Evolutionary conservation across 2,329 filamentous ascomycete species (phyloP).

Genomic region (Dactylellina parvicollis): DNA sequence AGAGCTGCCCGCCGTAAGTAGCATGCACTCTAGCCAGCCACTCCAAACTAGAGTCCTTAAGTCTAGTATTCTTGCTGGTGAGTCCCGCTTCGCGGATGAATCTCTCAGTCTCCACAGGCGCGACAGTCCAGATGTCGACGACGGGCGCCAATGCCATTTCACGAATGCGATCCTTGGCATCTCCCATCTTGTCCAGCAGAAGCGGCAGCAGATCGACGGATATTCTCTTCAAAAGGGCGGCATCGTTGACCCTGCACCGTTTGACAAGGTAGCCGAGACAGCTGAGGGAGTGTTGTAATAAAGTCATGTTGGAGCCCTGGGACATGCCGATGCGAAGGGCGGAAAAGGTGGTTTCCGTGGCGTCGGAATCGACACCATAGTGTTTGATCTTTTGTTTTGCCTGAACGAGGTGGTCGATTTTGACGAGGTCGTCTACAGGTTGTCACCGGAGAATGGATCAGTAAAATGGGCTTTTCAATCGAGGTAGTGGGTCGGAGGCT

Average conservation of each 20-base stretch:
- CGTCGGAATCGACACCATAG: constrained; percentile 58
- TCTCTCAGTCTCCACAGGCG: constrained; percentile 78
- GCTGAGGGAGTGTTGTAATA: constrained; percentile 85
- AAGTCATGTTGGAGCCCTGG: constrained; percentile 75
- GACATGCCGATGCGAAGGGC: constrained; percentile 78
- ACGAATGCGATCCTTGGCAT: constrained; percentile 86
- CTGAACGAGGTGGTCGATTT: constrained; percentile 45
- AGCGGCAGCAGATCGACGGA: constrained; percentile 76
- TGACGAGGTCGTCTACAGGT: constrained; percentile 45
- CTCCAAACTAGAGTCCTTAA: constrained; percentile 84
- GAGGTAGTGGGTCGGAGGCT: constrained; percentile 23
- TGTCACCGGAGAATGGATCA: constrained; percentile 46
- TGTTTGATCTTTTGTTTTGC: constrained; percentile 52
- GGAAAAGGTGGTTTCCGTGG: constrained; percentile 80
- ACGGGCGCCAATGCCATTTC: constrained; percentile 78
- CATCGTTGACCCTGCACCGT: constrained; percentile 84
- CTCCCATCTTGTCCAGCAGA: constrained; percentile 84
- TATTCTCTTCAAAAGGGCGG: constrained; percentile 73
- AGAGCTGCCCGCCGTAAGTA: constrained; percentile 66
- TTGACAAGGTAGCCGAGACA: constrained; percentile 88
- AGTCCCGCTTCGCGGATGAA: constrained; percentile 81
- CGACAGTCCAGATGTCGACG: constrained; percentile 77
- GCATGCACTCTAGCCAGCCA: constrained; percentile 82
- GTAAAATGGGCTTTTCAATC: constrained; percentile 26
- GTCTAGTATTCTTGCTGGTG: constrained; percentile 79